Conservation (phyloP, 225 moss, liverwort and hornwort genomes). For the Physcomitrellopsis africana region DNA sequence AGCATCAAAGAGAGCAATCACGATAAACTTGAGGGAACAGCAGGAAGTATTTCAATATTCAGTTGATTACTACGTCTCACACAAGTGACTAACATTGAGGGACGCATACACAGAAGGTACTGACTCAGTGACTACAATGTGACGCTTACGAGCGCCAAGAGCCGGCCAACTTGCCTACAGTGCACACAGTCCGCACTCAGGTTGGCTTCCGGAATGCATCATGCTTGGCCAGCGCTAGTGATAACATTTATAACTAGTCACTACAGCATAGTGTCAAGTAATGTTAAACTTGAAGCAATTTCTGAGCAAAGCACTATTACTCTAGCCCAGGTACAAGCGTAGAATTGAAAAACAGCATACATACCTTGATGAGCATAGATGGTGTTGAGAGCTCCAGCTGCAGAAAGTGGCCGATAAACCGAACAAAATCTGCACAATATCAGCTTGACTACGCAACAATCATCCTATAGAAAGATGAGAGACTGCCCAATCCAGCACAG, state of each 20-base stretch:
- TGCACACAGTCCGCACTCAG: background rate
- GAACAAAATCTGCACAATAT: too few species aligned
- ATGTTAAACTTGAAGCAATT: background rate
- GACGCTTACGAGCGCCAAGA: background rate
- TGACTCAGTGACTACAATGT: background rate
- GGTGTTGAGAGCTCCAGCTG: background rate
- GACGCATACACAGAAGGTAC: background rate
- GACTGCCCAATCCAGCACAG: background rate
- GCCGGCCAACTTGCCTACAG: background rate
- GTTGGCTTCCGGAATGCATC: background rate
- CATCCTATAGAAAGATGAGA: too few species aligned
- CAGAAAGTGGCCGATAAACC: too few species aligned
- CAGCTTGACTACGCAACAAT: too few species aligned
- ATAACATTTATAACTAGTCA: background rate
- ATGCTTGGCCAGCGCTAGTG: background rate
- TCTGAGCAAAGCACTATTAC: background rate
- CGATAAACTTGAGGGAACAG: too few species aligned
- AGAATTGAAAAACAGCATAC: too few species aligned
- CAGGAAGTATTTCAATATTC: background rate
- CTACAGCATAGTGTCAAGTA: background rate
- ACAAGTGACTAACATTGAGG: background rate
- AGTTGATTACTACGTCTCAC: background rate
- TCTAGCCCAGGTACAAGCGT: background rate
- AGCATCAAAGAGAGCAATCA: too few species aligned
- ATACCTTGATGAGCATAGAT: constrained; percentile 1